Base-by-base conservation (phyloP, 768 basidiomycete genomes). In the Tylopilus vinaceipallidus region DNA sequence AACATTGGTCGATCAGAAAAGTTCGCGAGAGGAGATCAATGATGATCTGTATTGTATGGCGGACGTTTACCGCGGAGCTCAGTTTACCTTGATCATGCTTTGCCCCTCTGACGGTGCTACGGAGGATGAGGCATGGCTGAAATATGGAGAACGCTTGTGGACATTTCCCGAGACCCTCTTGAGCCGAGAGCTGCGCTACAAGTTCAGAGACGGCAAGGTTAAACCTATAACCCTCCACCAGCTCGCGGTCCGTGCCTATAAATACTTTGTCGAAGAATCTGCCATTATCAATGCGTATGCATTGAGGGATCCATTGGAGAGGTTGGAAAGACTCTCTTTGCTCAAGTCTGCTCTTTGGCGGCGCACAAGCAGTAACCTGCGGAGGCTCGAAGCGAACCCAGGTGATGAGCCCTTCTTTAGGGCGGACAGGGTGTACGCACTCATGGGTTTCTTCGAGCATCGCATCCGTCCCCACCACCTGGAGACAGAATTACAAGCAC, bases 361-460 rank as follows among this genome's bases (percentile, higher is more conserved):
- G 23, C 47, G 62, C 32, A 58, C 14, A 30, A 61, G 56, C 16
- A 9, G 35, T 1, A 16, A 4, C 6, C 14, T 47, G 1, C 19
- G 46, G 20, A 23, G 2, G 12, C 37, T 50, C 14, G 30, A 6
- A 26, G 14, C 6, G 14, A n/a, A 24, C 6, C 35, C 22, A 27
- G 35, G n/a, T 2, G n/a, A 42, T 26, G 1, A 29, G 22, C 13
- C 22, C 4, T 8, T 20, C 41, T 56, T 50, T 40, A 40, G 34
- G 35, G 53, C 57, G 34, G 63, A 62, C 22, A 64, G 49, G 22
- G 62, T 66, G 27, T 64, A 62, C 9, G 52, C 62, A 10, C 53
- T 67, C 1, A 62, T 61, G 65, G 55, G 56, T 3, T 62, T 67
- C 37, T 63, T 67, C 19, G 50, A 55, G 27, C 62, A 62, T 42